Evolutionary conservation across 208 protist species (phyloP), one percentile per base, ranked within the genome.

Genomic region (Trypanosoma theileri): DNA sequence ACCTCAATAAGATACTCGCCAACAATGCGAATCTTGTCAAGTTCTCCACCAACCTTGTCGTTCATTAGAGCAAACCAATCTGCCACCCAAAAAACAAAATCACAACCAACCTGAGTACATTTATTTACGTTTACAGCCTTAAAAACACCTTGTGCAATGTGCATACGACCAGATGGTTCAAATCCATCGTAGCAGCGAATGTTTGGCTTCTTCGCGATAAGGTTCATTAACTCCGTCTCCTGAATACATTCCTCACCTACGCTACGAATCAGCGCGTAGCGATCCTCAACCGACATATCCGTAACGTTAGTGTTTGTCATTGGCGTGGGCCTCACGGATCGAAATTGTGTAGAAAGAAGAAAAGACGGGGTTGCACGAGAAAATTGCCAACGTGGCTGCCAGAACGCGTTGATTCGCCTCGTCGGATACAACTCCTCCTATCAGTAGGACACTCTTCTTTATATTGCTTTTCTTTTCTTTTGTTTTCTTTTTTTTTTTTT

Each of bases 11-110:
- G 91, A 72, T 99, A 99, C 69, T 96, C 44, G 9, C 98, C 98
- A 13, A 99, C 97, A 13, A 83, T 81, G 67, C 94, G 85, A 63
- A 99, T 99, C 55, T 98, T 99, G 13, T 98, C 84, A 19, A 99
- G 77, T 66, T 99, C 96, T 19, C 98, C 99, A 62, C 98, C 98
- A 66, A 99, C 99, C 84, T 99, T 99, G 80, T 99, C 95, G 79
- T 99, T 99, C 94, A 99, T 98, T 13, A 99, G 81, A 11, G 98
- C 99, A 77, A 99, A 99, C 98, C 98, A 99, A 85, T 99, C 99
- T n/a, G 99, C 99, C 19, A 99, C 98, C 94, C 98, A 99, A 75
- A 99, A 99, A 9, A 99, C 89, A 78, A 99, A 99, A 13, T 86
- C 94, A 67, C 97, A 96, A 40, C 99, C 99, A 14, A 82, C 80